Evolutionary conservation across 352 stramenopile species (phyloP).

Genomic region (Globisporangium lucens): DNA sequence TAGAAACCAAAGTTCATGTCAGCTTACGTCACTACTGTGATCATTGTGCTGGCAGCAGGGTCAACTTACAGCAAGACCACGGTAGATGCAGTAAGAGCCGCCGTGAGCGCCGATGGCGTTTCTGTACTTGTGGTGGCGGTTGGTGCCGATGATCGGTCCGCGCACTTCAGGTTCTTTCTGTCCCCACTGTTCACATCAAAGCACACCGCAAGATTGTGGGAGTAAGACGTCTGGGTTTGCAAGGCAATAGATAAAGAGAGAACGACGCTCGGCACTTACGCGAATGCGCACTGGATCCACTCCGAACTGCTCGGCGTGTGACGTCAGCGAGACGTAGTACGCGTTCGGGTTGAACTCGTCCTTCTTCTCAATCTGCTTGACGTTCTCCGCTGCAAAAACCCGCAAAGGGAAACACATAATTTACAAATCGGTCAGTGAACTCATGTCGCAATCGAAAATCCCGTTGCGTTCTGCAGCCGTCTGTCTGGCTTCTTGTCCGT

Average conservation of each 20-base stretch:
- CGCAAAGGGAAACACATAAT: background rate
- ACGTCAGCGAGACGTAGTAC: constrained; percentile 87
- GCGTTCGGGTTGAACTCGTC: constrained; percentile 86
- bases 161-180: constrained; percentile 88
- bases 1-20: background rate
- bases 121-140: constrained; percentile 93
- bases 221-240: background rate
- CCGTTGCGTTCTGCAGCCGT: background rate
- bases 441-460: background rate
- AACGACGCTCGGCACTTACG: constrained; percentile 28
- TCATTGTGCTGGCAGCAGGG: background rate
- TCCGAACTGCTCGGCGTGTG: constrained; percentile 83
- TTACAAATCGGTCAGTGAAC: background rate
- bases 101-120: constrained; percentile 98
- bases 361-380: constrained; percentile 81
- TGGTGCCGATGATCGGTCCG: constrained; percentile 94
- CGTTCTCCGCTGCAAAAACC: constrained; percentile 49
- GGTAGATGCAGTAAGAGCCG: constrained; percentile 99
- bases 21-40: background rate
- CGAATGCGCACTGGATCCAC: constrained; percentile 84
- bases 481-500: background rate
- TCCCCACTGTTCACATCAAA: constrained; percentile 77
- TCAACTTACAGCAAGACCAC: constrained; percentile 89
- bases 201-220: background rate
- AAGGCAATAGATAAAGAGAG: background rate